Evolutionary conservation across 2,329 filamentous ascomycete species (phyloP).

Genomic region (Dactylonectria estremocensis): DNA sequence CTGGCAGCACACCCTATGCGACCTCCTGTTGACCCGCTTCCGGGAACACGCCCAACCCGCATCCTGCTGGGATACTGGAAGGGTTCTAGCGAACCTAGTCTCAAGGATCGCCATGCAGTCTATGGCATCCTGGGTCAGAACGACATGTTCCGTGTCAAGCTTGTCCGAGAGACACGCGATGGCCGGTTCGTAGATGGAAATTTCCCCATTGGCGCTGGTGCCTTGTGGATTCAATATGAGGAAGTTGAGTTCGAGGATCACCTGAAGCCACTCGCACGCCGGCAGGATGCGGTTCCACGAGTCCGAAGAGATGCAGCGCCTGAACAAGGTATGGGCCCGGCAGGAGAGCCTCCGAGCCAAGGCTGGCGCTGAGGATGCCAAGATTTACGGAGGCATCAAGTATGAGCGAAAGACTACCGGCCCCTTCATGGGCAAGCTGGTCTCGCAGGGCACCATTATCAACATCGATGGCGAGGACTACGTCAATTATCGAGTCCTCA

Average conservation of each 20-base stretch:
- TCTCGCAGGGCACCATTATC: constrained; percentile 73
- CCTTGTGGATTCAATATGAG: constrained; percentile 75
- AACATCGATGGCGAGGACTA: constrained; percentile 78
- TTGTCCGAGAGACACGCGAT: constrained; percentile 73
- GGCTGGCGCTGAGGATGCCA: constrained; percentile 65
- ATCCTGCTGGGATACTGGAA: constrained; percentile 74
- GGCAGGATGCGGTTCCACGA: constrained; percentile 60
- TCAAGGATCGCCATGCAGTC: constrained; percentile 72
- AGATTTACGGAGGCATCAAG: constrained; percentile 73
- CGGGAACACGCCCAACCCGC: constrained; percentile 69
- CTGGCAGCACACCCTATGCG: constrained; percentile 40
- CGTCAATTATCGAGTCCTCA: constrained; percentile 76
- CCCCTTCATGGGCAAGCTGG: constrained; percentile 75
- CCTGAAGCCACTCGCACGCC: constrained; percentile 63
- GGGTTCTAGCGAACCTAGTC: constrained; percentile 63
- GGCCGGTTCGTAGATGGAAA: constrained; percentile 72
- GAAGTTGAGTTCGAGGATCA: constrained; percentile 73
- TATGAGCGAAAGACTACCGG: constrained; percentile 75
- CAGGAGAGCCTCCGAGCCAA: constrained; percentile 66
- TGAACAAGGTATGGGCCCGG: constrained; percentile 70
- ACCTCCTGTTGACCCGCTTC: constrained; percentile 58
- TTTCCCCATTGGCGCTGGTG: constrained; percentile 72
- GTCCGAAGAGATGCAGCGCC: constrained; percentile 64
- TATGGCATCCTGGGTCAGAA: constrained; percentile 74
- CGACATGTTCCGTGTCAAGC: constrained; percentile 76